These are phyloP conservation scores for Irpex sp. DNA, from an alignment of 1,284 basidiomycete species.

Conservation along the genomic window DNA sequence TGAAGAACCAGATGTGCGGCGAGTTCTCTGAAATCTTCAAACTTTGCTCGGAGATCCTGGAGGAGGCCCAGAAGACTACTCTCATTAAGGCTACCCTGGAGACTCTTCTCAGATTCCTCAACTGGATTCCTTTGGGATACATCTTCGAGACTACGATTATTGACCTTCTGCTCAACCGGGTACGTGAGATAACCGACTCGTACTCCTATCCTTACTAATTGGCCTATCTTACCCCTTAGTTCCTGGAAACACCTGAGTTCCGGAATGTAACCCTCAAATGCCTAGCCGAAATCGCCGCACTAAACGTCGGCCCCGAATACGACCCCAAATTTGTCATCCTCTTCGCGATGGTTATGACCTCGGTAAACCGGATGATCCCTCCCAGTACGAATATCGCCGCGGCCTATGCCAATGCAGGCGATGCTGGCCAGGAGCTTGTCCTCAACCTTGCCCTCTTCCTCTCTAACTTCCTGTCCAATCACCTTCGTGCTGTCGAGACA, in stretches of 20 bases:
- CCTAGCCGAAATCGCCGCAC: conserved; percentile 92
- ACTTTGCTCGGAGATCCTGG: conserved; percentile 92
- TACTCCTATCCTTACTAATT: conserved; percentile 7
- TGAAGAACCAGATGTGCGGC: conserved; percentile 97
- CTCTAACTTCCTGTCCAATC: conserved; percentile 90
- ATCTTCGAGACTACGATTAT: conserved; percentile 99
- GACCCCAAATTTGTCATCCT: conserved; percentile 97
- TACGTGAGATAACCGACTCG: conserved; percentile 36
- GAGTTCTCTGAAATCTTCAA: conserved; percentile 97
- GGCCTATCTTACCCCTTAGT: conserved; percentile 44
- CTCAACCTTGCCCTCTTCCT: conserved; percentile 97
- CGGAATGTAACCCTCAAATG: conserved; percentile 98
- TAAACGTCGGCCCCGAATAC: conserved; percentile 97
- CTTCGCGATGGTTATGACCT: conserved; percentile 98
- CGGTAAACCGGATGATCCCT: conserved; percentile 95
- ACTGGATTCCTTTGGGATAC: conserved; percentile 99
- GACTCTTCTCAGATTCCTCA: conserved; percentile 93
- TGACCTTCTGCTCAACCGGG: conserved; percentile 86
- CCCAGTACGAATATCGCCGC: conserved; percentile 92
- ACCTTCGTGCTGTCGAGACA: conserved; percentile 90
- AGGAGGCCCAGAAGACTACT: conserved; percentile 96
- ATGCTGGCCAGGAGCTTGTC: conserved; percentile 95
- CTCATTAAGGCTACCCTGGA: conserved; percentile 95
- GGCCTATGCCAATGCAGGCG: conserved; percentile 87
- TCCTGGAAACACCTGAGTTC: conserved; percentile 96